Percentiles rank a stretch among this genome's conserved stretches.
These are phyloP conservation scores for Kalaharituber pfeilii DNA, from an alignment of 2,329 filamentous ascomycete genomes.

Conservation along the genomic window DNA sequence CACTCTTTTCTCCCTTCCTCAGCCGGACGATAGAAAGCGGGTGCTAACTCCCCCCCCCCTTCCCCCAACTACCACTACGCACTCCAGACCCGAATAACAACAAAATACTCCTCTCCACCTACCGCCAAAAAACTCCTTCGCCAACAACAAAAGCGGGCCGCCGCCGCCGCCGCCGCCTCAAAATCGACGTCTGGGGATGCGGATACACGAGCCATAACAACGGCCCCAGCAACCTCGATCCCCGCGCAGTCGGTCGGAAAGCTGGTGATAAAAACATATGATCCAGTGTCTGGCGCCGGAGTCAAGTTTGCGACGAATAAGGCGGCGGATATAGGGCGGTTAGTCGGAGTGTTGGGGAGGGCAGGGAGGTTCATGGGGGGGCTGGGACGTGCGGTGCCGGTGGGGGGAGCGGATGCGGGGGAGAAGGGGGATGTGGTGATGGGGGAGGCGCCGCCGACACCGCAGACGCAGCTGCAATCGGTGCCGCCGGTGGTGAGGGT, in stretches of 20 bases:
- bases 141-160: background rate
- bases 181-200: slow-evolving; percentile 24
- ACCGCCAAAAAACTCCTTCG: background rate
- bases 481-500: background rate
- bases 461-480: slow-evolving; percentile 21
- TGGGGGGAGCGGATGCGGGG: background rate
- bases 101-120: slow-evolving; percentile 34
- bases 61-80: background rate
- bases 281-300: slow-evolving; percentile 60
- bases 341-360: slow-evolving; percentile 48
- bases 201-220: slow-evolving; percentile 22
- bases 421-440: background rate
- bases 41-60: slow-evolving; percentile 2
- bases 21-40: no score
- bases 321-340: slow-evolving; percentile 68
- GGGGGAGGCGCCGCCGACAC: slow-evolving; percentile 3
- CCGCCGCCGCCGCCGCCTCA: slow-evolving; percentile 14
- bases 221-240: slow-evolving; percentile 26
- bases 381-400: background rate
- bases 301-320: slow-evolving; percentile 88
- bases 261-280: slow-evolving; percentile 77
- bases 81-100: slow-evolving; percentile 68
- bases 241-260: slow-evolving; percentile 40
- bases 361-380: slow-evolving; percentile 1
- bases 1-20: background rate